Conservation (phyloP, 306 rosid species). For the Hippophae gyantsensis region DNA sequence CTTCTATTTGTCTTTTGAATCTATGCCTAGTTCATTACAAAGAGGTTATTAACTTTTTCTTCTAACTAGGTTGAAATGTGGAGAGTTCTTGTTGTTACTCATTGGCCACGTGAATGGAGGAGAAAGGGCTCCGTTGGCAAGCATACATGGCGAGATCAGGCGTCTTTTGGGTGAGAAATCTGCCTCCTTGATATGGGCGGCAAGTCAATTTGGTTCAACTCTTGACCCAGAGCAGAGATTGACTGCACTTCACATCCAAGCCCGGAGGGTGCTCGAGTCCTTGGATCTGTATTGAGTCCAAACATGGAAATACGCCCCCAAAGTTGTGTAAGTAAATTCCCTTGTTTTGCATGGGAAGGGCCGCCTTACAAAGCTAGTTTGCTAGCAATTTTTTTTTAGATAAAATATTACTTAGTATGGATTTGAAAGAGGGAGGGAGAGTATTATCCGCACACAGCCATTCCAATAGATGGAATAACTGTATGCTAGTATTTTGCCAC, state of each 20-base stretch:
- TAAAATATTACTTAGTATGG: too few species aligned
- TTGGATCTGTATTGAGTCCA: constrained; percentile 53
- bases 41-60: neutral
- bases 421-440: too few species aligned
- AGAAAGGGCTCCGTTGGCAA: constrained; percentile 65
- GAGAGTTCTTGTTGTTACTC: constrained; percentile 78
- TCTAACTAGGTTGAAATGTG: constrained; percentile 74
- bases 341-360: neutral
- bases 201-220: constrained; percentile 85
- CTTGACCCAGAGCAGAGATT: constrained; percentile 81
- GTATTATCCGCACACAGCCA: too few species aligned
- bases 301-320: neutral
- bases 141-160: constrained; percentile 74
- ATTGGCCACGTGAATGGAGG: constrained; percentile 83
- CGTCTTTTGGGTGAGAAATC: constrained; percentile 84
- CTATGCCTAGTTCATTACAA: too few species aligned
- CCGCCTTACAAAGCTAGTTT: neutral
- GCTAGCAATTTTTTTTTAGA: neutral
- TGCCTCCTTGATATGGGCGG: constrained; percentile 97
- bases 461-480: too few species aligned
- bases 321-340: neutral
- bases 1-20: too few species aligned
- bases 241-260: constrained; percentile 78
- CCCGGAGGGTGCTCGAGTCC: constrained; percentile 88
- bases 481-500: too few species aligned